These are phyloP conservation scores for Auriculariales sp. DNA, from an alignment of 768 basidiomycete genomes.

Conservation along the genomic window DNA sequence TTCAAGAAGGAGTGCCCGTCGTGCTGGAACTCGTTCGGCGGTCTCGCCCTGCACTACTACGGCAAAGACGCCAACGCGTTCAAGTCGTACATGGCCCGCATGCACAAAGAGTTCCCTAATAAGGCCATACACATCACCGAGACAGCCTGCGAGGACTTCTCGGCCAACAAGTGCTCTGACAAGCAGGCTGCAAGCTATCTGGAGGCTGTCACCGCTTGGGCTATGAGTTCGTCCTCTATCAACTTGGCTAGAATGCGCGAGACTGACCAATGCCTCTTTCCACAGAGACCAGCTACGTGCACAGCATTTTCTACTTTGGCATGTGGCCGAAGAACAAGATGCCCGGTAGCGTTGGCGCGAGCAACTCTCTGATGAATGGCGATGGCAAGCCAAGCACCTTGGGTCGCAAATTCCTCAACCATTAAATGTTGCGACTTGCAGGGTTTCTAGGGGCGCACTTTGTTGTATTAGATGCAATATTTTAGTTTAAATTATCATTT, in stretches of 20 bases:
- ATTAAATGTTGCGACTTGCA: too few species aligned
- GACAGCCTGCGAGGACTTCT: slow-evolving; percentile 46
- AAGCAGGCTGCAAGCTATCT: slow-evolving; percentile 17
- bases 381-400: slow-evolving; percentile 34
- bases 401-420: slow-evolving; percentile 36
- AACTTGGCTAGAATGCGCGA: slow-evolving; percentile 10
- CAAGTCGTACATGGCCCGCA: slow-evolving; percentile 28
- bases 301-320: not conserved
- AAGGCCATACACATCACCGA: slow-evolving; percentile 47
- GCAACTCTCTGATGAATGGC: slow-evolving; percentile 25
- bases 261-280: not conserved
- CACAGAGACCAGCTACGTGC: not conserved
- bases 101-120: not conserved
- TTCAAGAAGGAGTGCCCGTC: slow-evolving; percentile 39
- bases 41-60: slow-evolving; percentile 57
- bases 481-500: too few species aligned
- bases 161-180: slow-evolving; percentile 3
- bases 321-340: not conserved
- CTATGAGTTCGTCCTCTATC: slow-evolving; percentile 50
- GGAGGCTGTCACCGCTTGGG: slow-evolving; percentile 27
- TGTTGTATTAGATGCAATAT: too few species aligned
- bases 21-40: slow-evolving; percentile 21
- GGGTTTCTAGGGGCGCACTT: too few species aligned
- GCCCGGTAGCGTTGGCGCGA: not conserved
- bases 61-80: slow-evolving; percentile 32